These are phyloP conservation scores for Logfia minima DNA, from an alignment of 129 eudicot genomes.

Conservation along the genomic window DNA sequence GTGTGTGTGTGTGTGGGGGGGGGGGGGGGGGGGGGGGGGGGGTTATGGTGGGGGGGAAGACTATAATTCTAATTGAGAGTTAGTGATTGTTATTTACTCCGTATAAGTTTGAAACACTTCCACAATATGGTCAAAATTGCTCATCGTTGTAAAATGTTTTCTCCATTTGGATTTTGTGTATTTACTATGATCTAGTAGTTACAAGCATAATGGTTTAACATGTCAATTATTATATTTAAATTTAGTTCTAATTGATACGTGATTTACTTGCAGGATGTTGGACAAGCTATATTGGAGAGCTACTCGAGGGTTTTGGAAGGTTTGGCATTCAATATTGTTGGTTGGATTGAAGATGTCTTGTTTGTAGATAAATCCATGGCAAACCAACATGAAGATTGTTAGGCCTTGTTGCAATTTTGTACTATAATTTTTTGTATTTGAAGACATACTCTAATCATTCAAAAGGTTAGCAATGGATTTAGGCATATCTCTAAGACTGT, in stretches of 20 bases:
- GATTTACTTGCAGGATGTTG: constrained; percentile 54
- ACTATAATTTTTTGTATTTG: background rate
- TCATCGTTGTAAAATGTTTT: background rate
- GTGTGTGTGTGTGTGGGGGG: no score
- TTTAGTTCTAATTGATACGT: background rate
- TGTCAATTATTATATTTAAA: background rate
- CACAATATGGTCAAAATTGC: no score
- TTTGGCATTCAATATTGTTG: constrained; percentile 71
- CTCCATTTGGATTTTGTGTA: background rate
- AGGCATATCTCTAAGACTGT: background rate
- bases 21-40: no score
- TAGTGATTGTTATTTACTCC: no score
- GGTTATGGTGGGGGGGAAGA: no score
- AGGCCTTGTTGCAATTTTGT: constrained; percentile 8
- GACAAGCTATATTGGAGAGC: constrained; percentile 71
- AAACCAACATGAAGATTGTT: constrained; percentile 34
- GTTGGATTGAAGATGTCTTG: constrained; percentile 83
- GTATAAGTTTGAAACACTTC: no score
- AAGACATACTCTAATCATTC: background rate
- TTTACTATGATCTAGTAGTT: background rate
- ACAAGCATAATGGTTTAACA: no score
- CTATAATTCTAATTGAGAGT: no score
- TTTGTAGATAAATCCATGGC: constrained; percentile 61
- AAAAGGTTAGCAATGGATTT: background rate
- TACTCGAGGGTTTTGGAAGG: constrained; percentile 75